Evolutionary conservation across 768 basidiomycete genomes (phyloP).

Genomic region (Leccinellum albellum): DNA sequence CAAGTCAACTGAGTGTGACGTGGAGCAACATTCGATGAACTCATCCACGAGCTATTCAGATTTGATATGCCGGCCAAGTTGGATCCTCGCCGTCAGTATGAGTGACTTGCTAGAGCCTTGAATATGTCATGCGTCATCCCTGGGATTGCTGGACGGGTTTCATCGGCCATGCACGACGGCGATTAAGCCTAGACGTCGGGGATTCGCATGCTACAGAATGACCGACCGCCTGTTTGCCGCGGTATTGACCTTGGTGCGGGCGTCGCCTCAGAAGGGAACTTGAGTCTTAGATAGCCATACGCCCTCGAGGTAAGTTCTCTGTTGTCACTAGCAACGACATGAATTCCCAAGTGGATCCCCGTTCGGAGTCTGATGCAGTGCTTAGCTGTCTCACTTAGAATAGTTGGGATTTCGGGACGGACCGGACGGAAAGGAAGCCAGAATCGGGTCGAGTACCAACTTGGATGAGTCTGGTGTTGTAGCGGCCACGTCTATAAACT

Average conservation of each 20-base stretch:
- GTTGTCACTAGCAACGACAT: constrained; percentile 23
- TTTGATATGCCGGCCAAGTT: background rate
- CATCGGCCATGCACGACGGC: constrained; percentile 16
- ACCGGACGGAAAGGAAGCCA: constrained; percentile 8
- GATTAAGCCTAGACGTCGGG: constrained; percentile 19
- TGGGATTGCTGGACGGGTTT: constrained; percentile 3
- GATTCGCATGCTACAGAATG: constrained; percentile 21
- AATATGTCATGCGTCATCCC: constrained; percentile 7
- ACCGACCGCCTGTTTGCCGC: constrained; percentile 9
- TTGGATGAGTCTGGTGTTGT: constrained; percentile 17
- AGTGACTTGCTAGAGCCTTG: constrained; percentile 5
- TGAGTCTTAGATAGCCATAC: constrained; percentile 3
- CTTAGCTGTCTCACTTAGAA: background rate
- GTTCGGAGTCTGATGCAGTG: constrained; percentile 5
- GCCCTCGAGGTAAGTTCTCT: constrained; percentile 15
- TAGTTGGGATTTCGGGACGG: constrained; percentile 8
- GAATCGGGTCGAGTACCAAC: constrained; percentile 7
- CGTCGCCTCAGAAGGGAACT: constrained; percentile 4
- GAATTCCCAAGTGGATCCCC: constrained; percentile 27
- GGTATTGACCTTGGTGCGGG: constrained; percentile 11
- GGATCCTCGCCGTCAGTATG: constrained; percentile 11
- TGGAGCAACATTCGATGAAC: background rate
- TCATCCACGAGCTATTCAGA: background rate
- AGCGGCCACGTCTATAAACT: constrained; percentile 10
- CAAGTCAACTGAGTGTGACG: background rate